A percentile compares a stretch with the other conserved stretches of the same genome.
Evolutionary conservation across 1,139 yeast genomes (phyloP).

Genomic region (Arxiozyma telluris): DNA sequence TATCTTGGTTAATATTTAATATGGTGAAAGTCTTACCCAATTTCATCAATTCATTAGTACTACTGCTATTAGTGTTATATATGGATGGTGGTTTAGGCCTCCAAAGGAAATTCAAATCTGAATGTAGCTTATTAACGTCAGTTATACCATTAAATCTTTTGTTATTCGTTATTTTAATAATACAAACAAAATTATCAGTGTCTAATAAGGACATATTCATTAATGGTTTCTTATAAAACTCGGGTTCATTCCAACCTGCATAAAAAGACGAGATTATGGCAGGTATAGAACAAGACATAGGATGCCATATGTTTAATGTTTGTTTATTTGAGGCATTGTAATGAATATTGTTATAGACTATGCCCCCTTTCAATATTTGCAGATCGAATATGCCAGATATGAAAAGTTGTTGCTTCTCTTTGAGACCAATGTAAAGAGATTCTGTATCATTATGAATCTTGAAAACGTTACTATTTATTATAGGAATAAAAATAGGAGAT

Average conservation of each 20-base stretch:
- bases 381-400: conserved; percentile 52
- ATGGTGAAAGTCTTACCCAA: conserved; percentile 14
- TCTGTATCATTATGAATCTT: neutral
- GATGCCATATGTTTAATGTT: conserved; percentile 38
- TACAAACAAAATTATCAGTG: conserved; percentile 16
- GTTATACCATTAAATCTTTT: conserved; percentile 9
- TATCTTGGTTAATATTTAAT: conserved; percentile 21
- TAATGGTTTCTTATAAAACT: conserved; percentile 6
- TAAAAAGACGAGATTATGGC: conserved; percentile 35
- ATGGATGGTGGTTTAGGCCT: conserved; percentile 6
- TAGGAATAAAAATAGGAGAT: conserved; percentile 3
- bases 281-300: conserved; percentile 48
- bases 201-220: neutral
- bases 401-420: conserved; percentile 39
- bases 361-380: conserved; percentile 50
- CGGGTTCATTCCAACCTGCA: conserved; percentile 30
- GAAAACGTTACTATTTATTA: conserved; percentile 7
- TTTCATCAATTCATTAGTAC: neutral
- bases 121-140: conserved; percentile 10
- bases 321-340: conserved; percentile 36
- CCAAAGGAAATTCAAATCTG: conserved; percentile 22
- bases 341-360: conserved; percentile 44
- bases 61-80: neutral
- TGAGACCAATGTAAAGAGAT: conserved; percentile 9
- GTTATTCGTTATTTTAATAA: conserved; percentile 17